A percentile compares a stretch with the other conserved stretches of the same genome.
These are phyloP conservation scores for Forsythia viridissima DNA, from an alignment of 257 asterid species.

Conservation along the genomic window DNA sequence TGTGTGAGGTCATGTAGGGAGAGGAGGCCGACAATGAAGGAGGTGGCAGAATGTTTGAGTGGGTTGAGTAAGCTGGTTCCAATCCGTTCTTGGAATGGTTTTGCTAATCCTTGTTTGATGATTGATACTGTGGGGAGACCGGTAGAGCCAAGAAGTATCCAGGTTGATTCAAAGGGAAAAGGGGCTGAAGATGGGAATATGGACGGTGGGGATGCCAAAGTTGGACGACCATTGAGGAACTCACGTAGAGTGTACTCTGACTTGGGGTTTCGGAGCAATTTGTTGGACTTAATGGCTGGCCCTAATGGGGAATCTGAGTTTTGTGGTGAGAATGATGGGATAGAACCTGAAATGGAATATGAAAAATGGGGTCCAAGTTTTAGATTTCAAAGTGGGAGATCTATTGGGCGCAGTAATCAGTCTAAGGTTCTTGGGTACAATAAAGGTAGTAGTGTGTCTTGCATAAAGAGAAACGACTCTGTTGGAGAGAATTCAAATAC, in stretches of 20 bases:
- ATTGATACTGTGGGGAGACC: constrained; percentile 67
- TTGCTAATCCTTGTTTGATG: constrained; percentile 77
- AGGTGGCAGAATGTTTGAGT: constrained; percentile 64
- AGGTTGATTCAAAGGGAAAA: constrained; percentile 20
- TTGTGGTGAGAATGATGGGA: constrained; percentile 22
- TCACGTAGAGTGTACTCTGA: constrained; percentile 49
- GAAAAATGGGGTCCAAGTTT: constrained; percentile 43
- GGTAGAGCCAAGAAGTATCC: constrained; percentile 36
- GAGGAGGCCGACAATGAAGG: constrained; percentile 81
- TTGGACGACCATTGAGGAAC: constrained; percentile 42
- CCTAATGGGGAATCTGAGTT: constrained; percentile 32
- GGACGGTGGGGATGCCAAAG: constrained; percentile 29
- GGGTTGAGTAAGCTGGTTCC: constrained; percentile 65
- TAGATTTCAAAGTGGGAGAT: constrained; percentile 44
- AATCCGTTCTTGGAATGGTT: constrained; percentile 64
- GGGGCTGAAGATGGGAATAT: constrained; percentile 15
- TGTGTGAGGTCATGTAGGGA: constrained; percentile 83
- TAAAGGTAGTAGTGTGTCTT: constrained; percentile 32
- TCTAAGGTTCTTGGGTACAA: constrained; percentile 30
- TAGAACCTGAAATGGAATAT: constrained; percentile 26
- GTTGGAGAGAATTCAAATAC: constrained; percentile 32
- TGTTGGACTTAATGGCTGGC: constrained; percentile 70
- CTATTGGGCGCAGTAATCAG: constrained; percentile 31
- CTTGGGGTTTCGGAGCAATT: constrained; percentile 54
- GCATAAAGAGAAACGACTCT: constrained; percentile 29